Percentiles rank a stretch among this genome's conserved stretches.
Evolutionary conservation across 805 yeast genomes (phyloP).

Genomic region (Yamadazyma phyllophila): DNA sequence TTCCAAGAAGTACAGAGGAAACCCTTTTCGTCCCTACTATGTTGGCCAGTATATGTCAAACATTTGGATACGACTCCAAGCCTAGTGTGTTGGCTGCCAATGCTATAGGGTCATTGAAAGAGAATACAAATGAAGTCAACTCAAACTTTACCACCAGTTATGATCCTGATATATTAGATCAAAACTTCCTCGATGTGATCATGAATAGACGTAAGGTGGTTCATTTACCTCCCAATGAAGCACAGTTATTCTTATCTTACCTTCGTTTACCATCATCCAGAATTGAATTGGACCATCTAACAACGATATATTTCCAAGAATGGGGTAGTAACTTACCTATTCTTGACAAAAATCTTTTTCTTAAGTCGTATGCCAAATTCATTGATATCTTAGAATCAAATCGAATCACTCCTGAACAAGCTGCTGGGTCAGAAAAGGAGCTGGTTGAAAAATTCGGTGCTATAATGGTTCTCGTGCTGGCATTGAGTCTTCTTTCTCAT

Average conservation of each 20-base stretch:
- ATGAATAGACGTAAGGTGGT: slow-evolving; percentile 25
- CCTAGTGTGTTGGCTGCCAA: slow-evolving; percentile 71
- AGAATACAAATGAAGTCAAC: slow-evolving; percentile 24
- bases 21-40: slow-evolving; percentile 72
- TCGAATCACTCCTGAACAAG: background rate
- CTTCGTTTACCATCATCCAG: slow-evolving; percentile 47
- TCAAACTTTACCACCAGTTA: slow-evolving; percentile 8
- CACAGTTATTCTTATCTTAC: slow-evolving; percentile 41
- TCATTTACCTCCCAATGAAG: slow-evolving; percentile 38
- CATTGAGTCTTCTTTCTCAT: slow-evolving; percentile 47
- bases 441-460: slow-evolving; percentile 58
- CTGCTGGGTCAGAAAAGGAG: slow-evolving; percentile 17
- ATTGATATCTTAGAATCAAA: slow-evolving; percentile 43
- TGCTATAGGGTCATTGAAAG: slow-evolving; percentile 67
- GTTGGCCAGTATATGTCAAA: slow-evolving; percentile 64
- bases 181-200: slow-evolving; percentile 20
- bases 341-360: slow-evolving; percentile 66
- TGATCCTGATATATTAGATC: slow-evolving; percentile 8
- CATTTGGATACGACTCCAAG: slow-evolving; percentile 68
- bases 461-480: slow-evolving; percentile 44
- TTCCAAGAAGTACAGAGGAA: slow-evolving; percentile 78
- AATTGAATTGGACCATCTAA: slow-evolving; percentile 62
- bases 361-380: slow-evolving; percentile 53
- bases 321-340: slow-evolving; percentile 76
- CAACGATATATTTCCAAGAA: slow-evolving; percentile 66